Evolutionary conservation across 129 eudicot genomes (phyloP), one percentile per base, ranked within the genome.

Genomic region (Tagetes patula): DNA sequence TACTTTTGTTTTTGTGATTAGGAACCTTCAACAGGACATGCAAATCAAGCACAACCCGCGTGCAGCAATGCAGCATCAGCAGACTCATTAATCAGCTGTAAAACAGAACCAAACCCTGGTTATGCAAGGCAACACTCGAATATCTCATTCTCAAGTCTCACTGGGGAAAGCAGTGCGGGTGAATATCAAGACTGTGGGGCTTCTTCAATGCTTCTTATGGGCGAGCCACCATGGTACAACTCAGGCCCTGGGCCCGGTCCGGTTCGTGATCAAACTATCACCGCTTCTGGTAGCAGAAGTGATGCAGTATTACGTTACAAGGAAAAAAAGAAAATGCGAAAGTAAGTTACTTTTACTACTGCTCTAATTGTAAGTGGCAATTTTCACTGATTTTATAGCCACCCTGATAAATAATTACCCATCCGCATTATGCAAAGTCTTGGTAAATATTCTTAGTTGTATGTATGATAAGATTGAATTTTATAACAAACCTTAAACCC

Each of bases 261-360:
- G 42, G 30, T 30, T 10, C 67, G 27, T 73, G 81, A 78, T 62
- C 82, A 56, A 63, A 65, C 50, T 70, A n/a, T 47, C 56, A 50
- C 56, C 68, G 58, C 80, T 53, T 63, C 79, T 27, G 80, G 84
- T 67, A 71, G 49, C 74, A 75, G 93, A 80, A 80, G 81, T 46
- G 77, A 75, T 50, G 93, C 93, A 7, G 93, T 87, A 31, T 75
- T 87, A 64, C 89, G 93, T 31, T 87, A 87, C 70, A 82, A 59
- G 79, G 93, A 87, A 80, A 87, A 87, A 73, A 85, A 75, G 85
- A 85, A 85, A 78, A 77, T 67, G 70, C 87, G 93, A 85, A 82
- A 76, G 93, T 87, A 73, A 87, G 93, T 84, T 14, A 36, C 27
- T 31, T 63, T 20, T 20, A 20, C 27, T 78, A 62, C 39, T 30